phyloP scores from a whole-genome alignment of 345 rosid species.

The Litchi chinensis region DNA sequence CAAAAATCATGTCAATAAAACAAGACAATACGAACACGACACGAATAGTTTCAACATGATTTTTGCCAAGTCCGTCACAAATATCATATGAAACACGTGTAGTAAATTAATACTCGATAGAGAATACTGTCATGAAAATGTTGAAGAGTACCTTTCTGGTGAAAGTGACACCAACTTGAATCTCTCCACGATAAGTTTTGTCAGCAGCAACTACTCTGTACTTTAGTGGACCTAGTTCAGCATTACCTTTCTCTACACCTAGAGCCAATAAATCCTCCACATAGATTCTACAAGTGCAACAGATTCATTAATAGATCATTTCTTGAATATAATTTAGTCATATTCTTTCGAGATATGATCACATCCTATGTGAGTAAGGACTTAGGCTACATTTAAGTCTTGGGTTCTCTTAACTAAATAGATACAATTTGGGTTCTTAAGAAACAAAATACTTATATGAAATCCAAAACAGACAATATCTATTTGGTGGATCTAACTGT shows the following conservation, averaged over 20 bases:
- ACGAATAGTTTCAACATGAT: too few relatives aligned
- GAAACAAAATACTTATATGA: too few relatives aligned
- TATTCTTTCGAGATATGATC: too few relatives aligned
- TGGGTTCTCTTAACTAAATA: background rate
- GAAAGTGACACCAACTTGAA: conserved; percentile 66
- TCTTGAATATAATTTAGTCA: too few relatives aligned
- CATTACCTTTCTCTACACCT: conserved; percentile 77
- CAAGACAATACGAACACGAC: background rate
- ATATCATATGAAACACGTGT: too few relatives aligned
- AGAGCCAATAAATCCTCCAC: conserved; percentile 68
- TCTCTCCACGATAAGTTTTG: conserved; percentile 62
- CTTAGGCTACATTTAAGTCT: too few relatives aligned
- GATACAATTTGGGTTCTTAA: too few relatives aligned
- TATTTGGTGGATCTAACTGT: background rate
- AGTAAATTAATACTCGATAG: too few relatives aligned
- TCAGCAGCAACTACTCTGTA: conserved; percentile 51
- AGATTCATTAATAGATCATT: too few relatives aligned
- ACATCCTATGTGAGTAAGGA: too few relatives aligned
- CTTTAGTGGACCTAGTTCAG: conserved; percentile 62
- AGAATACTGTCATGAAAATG: background rate
- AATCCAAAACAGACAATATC: background rate
- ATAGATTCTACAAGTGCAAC: conserved; percentile 45
- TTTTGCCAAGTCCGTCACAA: too few relatives aligned
- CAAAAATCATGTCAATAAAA: background rate
- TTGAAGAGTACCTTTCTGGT: conserved; percentile 35